A percentile compares a stretch with the other conserved stretches of the same genome.
Conservation (phyloP, 2,329 filamentous ascomycete genomes). For the Aspergillus eucalypticola region DNA sequence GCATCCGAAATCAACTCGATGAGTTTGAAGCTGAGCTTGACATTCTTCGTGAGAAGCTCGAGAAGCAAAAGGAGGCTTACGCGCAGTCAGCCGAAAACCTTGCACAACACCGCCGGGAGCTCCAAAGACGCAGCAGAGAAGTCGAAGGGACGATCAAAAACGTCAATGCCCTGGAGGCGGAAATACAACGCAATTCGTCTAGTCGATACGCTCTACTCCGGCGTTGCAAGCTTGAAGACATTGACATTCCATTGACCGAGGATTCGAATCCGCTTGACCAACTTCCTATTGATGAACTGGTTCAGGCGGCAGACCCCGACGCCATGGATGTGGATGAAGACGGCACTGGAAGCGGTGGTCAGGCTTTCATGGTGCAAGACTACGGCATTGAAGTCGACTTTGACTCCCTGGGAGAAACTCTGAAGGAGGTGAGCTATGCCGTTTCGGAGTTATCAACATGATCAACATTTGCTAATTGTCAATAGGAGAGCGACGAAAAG, state of each 20-base stretch:
- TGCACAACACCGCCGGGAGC: conserved; percentile 72
- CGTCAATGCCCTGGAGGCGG: conserved; percentile 76
- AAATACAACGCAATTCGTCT: conserved; percentile 81
- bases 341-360: conserved; percentile 45
- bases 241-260: conserved; percentile 74
- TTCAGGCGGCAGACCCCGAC: conserved; percentile 72
- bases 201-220: conserved; percentile 81
- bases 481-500: conserved; percentile 66
- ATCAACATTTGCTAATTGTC: conserved; percentile 10
- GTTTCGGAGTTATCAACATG: too few species aligned
- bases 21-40: conserved; percentile 75
- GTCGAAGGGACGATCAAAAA: conserved; percentile 75
- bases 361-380: conserved; percentile 72
- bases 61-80: conserved; percentile 67
- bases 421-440: conserved; percentile 67
- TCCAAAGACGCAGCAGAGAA: conserved; percentile 80
- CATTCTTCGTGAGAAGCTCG: conserved; percentile 69
- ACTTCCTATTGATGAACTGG: conserved; percentile 82
- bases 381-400: conserved; percentile 93
- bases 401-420: conserved; percentile 74
- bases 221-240: conserved; percentile 90
- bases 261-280: conserved; percentile 73
- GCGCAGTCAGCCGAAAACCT: conserved; percentile 72
- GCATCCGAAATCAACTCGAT: conserved; percentile 72
- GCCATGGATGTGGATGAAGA: conserved; percentile 91